Evolutionary conservation across 257 asterid species (phyloP), one percentile per base, ranked within the genome.

Genomic region (Thymus quinquecostatus): DNA sequence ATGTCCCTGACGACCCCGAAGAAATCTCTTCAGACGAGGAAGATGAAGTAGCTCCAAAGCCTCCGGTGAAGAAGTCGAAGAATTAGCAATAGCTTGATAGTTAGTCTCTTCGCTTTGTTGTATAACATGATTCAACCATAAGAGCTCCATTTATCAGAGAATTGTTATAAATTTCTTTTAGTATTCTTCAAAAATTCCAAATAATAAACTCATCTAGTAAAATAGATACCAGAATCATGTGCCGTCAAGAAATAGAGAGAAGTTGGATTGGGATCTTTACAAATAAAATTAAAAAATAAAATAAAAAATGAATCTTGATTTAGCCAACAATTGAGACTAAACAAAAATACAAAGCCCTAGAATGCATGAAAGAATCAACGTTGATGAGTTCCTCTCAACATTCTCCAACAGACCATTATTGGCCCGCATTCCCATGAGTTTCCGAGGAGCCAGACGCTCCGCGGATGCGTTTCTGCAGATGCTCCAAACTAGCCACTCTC

Each of bases 401-500:
- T 57, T 53, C 41, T 71, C 49, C 49, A 71, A 41, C 71, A 76
- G 41, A 21, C 45, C 63, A 69, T 58, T 71, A 65, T n/a, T 58
- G 65, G n/a, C 71, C 73, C 70, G 83, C 47, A 69, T 78, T 29
- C 64, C 80, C 86, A 69, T 79, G 76, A 44, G 69, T 83, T 40
- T 81, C 89, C 43, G 75, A 57, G 7, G 89, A 64, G 60, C 66
- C 74, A 38, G 79, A 63, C n/a, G 71, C 88, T 27, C 90, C 85
- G 1, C 89, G 89, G n/a, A 90, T 88, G 66, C 95, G 92, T 81
- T 89, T 89, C 86, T 90, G 96, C 70, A 91, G 83, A 79, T 91
- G 99, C 61, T 94, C 98, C 92, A 91, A 82, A 85, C 98, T 94
- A 54, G 95, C 95, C 70, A 89, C 96, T 78, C 96, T 84, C 80